Conservation (phyloP, 202 grass and related monocot genomes). For the Zoysia matrella region DNA sequence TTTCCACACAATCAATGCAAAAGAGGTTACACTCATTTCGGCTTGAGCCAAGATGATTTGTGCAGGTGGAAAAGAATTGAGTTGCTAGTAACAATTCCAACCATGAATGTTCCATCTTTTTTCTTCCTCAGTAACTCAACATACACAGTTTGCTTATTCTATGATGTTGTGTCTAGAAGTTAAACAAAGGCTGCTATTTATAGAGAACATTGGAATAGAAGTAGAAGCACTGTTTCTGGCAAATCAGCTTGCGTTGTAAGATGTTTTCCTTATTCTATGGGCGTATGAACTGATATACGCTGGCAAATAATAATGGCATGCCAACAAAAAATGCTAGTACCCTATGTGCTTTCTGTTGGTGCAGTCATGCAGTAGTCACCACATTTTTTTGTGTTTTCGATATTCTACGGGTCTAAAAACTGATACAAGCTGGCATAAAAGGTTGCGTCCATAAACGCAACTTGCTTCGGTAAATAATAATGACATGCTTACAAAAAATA, state of each 20-base stretch:
- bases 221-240: neutral
- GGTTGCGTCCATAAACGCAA: no score
- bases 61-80: neutral
- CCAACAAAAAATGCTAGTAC: no score
- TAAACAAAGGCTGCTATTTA: neutral
- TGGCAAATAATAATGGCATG: neutral
- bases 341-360: no score
- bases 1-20: neutral
- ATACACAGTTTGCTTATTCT: neutral
- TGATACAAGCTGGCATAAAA: no score
- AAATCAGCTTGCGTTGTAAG: neutral
- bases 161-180: neutral
- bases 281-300: neutral
- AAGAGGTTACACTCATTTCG: conserved; percentile 23
- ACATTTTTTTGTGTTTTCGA: no score
- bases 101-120: neutral
- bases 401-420: no score
- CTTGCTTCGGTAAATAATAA: no score
- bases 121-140: neutral
- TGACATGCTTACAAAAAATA: no score
- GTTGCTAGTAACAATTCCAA: neutral
- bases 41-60: neutral
- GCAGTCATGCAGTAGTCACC: no score
- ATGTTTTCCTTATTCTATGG: neutral
- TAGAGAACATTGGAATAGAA: neutral